These are phyloP conservation scores for Pseudognaphalium luteoalbum DNA, from an alignment of 129 eudicot genomes.

Conservation along the genomic window DNA sequence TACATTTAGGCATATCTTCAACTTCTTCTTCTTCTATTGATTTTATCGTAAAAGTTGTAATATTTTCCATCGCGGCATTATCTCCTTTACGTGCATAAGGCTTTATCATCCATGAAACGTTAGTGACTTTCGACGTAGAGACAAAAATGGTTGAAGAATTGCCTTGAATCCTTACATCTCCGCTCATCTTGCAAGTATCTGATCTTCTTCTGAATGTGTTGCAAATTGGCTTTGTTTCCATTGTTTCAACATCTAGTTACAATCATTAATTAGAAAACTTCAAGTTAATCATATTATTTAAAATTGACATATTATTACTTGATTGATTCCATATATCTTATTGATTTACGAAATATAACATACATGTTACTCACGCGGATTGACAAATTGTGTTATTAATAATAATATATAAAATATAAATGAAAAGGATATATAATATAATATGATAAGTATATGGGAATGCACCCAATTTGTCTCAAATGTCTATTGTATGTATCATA, in stretches of 20 bases:
- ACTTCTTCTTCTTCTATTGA: constrained; percentile 3
- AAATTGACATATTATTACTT: background rate
- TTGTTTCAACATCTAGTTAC: constrained; percentile 24
- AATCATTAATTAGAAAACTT: background rate
- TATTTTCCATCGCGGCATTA: constrained; percentile 40
- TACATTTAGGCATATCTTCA: constrained; percentile 48
- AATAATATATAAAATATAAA: no score
- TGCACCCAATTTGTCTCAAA: no score
- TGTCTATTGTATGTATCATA: no score
- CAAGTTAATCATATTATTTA: background rate
- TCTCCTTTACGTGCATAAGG: constrained; percentile 76
- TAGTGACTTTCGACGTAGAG: constrained; percentile 14
- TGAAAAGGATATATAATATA: no score
- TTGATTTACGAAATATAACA: no score
- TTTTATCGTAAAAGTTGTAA: constrained; percentile 30
- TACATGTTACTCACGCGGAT: background rate
- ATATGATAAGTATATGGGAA: no score
- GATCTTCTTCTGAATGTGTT: constrained; percentile 42
- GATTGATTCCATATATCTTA: background rate
- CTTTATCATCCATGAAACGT: constrained; percentile 39
- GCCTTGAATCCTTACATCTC: constrained; percentile 73
- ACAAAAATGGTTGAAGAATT: constrained; percentile 55
- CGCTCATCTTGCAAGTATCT: constrained; percentile 57
- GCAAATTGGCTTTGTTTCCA: constrained; percentile 38
- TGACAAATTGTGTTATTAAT: background rate